phyloP scores from a whole-genome alignment of 352 stramenopile species.

The Phytophthora constricta region DNA sequence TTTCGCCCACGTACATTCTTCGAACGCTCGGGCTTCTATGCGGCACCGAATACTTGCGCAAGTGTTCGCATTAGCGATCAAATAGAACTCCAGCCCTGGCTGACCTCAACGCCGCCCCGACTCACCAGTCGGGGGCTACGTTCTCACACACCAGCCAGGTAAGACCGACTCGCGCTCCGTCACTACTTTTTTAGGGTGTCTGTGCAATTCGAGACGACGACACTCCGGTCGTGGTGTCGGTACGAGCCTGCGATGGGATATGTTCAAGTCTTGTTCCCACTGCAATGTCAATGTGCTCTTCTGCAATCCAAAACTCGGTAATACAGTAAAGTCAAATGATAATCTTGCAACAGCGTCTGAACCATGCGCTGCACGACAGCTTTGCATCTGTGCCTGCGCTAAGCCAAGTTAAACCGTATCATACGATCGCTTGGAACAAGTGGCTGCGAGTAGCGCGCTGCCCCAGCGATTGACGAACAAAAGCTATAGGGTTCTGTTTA shows the following conservation, averaged over 20 bases:
- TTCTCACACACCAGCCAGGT: no score
- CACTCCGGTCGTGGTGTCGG: slow-evolving; percentile 23
- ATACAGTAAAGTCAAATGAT: slow-evolving; percentile 12
- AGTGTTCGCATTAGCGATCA: no score
- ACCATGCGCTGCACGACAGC: not conserved
- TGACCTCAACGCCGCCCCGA: no score
- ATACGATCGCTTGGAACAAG: slow-evolving; percentile 32
- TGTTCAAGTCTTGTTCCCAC: slow-evolving; percentile 24
- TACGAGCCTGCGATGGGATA: slow-evolving; percentile 17
- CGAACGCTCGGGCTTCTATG: no score
- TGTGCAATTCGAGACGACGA: not conserved
- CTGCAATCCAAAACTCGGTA: slow-evolving; percentile 2
- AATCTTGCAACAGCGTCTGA: slow-evolving; percentile 1
- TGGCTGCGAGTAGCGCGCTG: not conserved
- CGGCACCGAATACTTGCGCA: no score
- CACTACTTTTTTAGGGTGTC: not conserved
- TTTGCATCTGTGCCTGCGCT: slow-evolving; percentile 13
- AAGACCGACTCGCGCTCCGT: not conserved
- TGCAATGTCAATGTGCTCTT: slow-evolving; percentile 21
- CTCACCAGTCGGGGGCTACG: not conserved
- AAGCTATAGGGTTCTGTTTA: not conserved
- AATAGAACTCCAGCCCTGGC: no score
- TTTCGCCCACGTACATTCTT: no score
- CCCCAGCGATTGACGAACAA: slow-evolving; percentile 16
- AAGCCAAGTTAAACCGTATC: slow-evolving; percentile 17